Base-by-base conservation (phyloP, 176 grass and related monocot species). In the Carex littledalei region DNA sequence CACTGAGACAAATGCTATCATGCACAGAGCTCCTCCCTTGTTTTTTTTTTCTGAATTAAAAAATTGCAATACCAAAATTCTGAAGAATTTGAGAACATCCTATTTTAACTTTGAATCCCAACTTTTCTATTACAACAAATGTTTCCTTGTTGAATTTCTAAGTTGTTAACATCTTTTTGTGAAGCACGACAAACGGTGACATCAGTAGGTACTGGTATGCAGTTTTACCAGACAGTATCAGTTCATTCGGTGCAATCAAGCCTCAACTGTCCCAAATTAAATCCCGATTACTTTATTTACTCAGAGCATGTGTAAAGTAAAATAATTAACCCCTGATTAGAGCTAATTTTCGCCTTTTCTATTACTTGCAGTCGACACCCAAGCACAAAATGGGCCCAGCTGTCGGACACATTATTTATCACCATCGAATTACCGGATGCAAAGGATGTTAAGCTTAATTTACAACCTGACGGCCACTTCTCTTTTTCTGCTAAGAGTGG, bases 311-410 rank as follows among this genome's bases (percentile, higher is more conserved):
- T 20, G 37, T 15, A 0, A 59, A 79, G 24, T 79, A 55, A 20
- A 32, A 52, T 10, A 58, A 31, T 55, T 35, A 47, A 47, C 5
- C 22, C 18, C n/a, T 73, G 35, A 45, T 65, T 50, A 43, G 62
- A 50, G 60, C 16, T 67, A 50, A 70, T 63, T n/a, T 84, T 47
- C 53, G 50, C 11, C 3, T 60, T 32, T 29, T 71, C 29, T 82
- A 6, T n/a, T 85, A 86, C 61, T 78, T 57, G 32, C 85, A 95
- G 93, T 86, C 91, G 93, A 13, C 93, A 95, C 17, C 96, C 96
- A n/a, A 89, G 54, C 89, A 95, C 93, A 56, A 95, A 95, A 70
- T 98, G 96, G 96, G 91, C 93, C 5, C 93, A 98, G 87, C 88
- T 86, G 56, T 89, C 93, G 0, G 89, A 98, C 85, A 90, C 80